A percentile compares a stretch with the other conserved stretches of the same genome.
Evolutionary conservation across 1,284 basidiomycete genomes (phyloP).

Genomic region (Moniliophthora roreri): DNA sequence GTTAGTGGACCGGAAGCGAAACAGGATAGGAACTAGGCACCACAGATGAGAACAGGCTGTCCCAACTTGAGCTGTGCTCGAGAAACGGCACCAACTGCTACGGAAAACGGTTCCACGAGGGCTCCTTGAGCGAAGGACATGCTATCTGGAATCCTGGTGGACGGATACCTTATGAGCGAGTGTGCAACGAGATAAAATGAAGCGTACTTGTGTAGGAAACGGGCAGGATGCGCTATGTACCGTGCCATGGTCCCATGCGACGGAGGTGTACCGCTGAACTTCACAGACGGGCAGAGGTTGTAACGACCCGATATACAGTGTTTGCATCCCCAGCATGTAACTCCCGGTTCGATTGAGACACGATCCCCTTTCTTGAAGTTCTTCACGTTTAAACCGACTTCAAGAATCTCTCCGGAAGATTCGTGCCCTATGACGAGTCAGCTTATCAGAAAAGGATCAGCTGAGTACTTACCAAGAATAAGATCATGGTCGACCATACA

Average conservation of each 20-base stretch:
- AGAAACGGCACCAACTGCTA: constrained; percentile 12
- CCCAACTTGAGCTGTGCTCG: constrained; percentile 8
- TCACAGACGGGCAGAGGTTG: constrained; percentile 13
- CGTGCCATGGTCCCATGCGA: constrained; percentile 14
- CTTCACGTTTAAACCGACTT: constrained; percentile 8
- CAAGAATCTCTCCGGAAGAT: constrained; percentile 13
- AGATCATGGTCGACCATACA: constrained; percentile 14
- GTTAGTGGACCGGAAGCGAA: too few relatives aligned
- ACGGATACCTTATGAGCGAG: neutral
- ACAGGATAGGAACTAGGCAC: too few relatives aligned
- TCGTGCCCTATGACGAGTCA: constrained; percentile 8
- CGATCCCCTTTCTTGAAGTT: constrained; percentile 11
- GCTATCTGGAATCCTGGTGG: constrained; percentile 10
- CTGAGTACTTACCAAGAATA: constrained; percentile 9
- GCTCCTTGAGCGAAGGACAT: constrained; percentile 17
- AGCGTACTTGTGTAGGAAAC: constrained; percentile 13
- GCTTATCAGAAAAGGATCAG: neutral
- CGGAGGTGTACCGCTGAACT: constrained; percentile 14
- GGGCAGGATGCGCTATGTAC: constrained; percentile 13
- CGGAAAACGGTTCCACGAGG: constrained; percentile 14
- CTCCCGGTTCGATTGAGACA: constrained; percentile 13
- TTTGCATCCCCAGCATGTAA: constrained; percentile 14
- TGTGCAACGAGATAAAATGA: neutral
- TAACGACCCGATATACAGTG: constrained; percentile 17
- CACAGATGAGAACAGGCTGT: constrained; percentile 15